phyloP scores from a whole-genome alignment of 371 early-diverging fungal genomes.

The Capillidium rhysosporum region DNA sequence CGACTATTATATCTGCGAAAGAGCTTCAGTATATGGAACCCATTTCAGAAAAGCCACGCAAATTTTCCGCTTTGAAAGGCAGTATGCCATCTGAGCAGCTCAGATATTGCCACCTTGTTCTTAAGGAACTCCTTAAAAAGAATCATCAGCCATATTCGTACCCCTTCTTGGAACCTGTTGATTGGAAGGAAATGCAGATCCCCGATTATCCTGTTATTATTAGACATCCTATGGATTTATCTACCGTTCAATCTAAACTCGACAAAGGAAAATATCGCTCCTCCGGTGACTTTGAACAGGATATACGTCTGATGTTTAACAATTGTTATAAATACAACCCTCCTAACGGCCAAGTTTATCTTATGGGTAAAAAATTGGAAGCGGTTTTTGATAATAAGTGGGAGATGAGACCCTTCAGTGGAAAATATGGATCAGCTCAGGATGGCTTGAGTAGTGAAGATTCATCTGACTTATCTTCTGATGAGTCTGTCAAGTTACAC shows the following conservation, averaged over 20 bases:
- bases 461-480: neutral
- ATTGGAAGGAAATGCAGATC: constrained; percentile 73
- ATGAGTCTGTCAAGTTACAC: neutral
- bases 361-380: constrained; percentile 61
- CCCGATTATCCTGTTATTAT: constrained; percentile 88
- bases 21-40: neutral
- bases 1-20: neutral
- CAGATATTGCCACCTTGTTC: constrained; percentile 34
- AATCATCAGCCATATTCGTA: constrained; percentile 42
- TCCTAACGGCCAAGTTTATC: constrained; percentile 66
- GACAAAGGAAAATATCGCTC: constrained; percentile 51
- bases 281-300: constrained; percentile 59
- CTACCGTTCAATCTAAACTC: constrained; percentile 78
- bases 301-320: constrained; percentile 69
- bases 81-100: neutral
- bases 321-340: constrained; percentile 95
- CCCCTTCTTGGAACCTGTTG: constrained; percentile 86
- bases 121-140: constrained; percentile 60
- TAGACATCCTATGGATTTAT: constrained; percentile 95
- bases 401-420: constrained; percentile 15
- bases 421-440: neutral
- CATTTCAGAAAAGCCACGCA: no score
- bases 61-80: neutral
- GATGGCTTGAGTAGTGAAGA: constrained; percentile 4
- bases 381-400: constrained; percentile 69